A percentile compares a stretch with the other conserved stretches of the same genome.
Conservation (phyloP, 2,329 filamentous ascomycete species). For the Cladosporium halotolerans region DNA sequence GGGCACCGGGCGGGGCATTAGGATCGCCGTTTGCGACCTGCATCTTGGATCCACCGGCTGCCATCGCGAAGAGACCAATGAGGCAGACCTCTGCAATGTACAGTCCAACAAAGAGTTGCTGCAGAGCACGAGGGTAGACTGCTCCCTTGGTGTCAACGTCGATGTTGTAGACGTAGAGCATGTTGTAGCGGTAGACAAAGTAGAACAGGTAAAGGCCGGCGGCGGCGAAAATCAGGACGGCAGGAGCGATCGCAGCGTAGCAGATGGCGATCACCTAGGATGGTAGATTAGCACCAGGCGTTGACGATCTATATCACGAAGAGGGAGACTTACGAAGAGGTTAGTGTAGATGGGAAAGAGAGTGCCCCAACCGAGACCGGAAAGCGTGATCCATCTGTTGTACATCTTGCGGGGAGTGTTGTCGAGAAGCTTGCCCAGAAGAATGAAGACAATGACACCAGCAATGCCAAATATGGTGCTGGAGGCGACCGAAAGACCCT, state of each 20-base stretch:
- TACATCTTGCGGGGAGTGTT: constrained; percentile 76
- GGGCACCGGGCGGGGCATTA: neutral
- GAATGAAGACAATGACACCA: constrained; percentile 66
- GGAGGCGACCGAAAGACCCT: constrained; percentile 74
- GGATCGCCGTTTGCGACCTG: constrained; percentile 1
- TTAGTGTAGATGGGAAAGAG: constrained; percentile 76
- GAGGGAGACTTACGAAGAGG: constrained; percentile 62
- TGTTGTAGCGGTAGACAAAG: constrained; percentile 81
- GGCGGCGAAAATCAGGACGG: constrained; percentile 76
- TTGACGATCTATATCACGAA: neutral
- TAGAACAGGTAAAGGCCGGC: constrained; percentile 77
- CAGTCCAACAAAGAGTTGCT: constrained; percentile 76
- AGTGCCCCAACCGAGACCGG: constrained; percentile 75
- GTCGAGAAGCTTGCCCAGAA: constrained; percentile 69
- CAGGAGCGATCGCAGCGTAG: constrained; percentile 79
- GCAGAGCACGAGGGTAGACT: constrained; percentile 78
- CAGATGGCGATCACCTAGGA: constrained; percentile 56
- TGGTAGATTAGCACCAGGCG: neutral
- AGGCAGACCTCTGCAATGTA: constrained; percentile 79
- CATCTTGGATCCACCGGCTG: constrained; percentile 44
- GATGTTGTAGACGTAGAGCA: constrained; percentile 79
- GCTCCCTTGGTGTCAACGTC: constrained; percentile 81
- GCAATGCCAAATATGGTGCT: constrained; percentile 66
- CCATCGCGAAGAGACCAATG: constrained; percentile 73
- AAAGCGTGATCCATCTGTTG: constrained; percentile 66